Percentiles rank a stretch among this genome's conserved stretches.
These are phyloP conservation scores for Royoungia palumana DNA, from an alignment of 768 basidiomycete genomes.

Conservation along the genomic window DNA sequence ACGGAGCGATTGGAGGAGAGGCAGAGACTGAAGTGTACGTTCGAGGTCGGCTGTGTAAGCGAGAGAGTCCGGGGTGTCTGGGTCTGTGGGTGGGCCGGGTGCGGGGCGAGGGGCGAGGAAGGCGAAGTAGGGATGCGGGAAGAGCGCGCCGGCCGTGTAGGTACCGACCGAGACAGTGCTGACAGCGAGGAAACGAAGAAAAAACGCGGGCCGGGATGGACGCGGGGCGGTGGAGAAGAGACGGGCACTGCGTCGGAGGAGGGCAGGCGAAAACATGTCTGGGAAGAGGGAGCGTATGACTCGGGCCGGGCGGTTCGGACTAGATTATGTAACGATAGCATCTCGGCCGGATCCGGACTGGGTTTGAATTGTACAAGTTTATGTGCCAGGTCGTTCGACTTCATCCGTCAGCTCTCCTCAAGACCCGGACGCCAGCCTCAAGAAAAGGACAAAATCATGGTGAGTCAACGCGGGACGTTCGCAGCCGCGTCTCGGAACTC, in stretches of 20 bases:
- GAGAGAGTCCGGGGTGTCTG: conserved; percentile 54
- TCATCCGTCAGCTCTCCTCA: conserved; percentile 11
- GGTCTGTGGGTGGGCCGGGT: conserved; percentile 59
- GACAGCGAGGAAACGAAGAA: conserved; percentile 20
- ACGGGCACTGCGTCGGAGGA: conserved; percentile 8
- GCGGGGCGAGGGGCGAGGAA: conserved; percentile 76
- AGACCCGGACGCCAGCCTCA: conserved; percentile 34
- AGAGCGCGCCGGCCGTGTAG: conserved; percentile 60
- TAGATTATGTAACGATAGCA: conserved; percentile 4
- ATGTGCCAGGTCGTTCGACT: not conserved
- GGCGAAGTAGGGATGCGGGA: conserved; percentile 62
- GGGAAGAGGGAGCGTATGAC: too few species aligned
- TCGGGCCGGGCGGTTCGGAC: too few species aligned
- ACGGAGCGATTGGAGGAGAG: conserved; percentile 53
- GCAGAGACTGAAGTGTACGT: conserved; percentile 59
- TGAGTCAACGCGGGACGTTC: conserved; percentile 37
- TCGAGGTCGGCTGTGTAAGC: conserved; percentile 64
- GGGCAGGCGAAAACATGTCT: conserved; percentile 1
- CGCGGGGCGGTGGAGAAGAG: conserved; percentile 12
- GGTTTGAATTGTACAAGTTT: conserved; percentile 1
- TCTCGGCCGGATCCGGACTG: conserved; percentile 25
- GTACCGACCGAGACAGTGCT: conserved; percentile 25
- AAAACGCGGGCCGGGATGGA: not conserved
- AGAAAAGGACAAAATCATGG: conserved; percentile 42
- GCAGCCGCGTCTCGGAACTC: conserved; percentile 33